A percentile compares a stretch with the other conserved stretches of the same genome.
phyloP scores from a whole-genome alignment of 768 basidiomycete genomes.

The Tulasnella sp. region DNA sequence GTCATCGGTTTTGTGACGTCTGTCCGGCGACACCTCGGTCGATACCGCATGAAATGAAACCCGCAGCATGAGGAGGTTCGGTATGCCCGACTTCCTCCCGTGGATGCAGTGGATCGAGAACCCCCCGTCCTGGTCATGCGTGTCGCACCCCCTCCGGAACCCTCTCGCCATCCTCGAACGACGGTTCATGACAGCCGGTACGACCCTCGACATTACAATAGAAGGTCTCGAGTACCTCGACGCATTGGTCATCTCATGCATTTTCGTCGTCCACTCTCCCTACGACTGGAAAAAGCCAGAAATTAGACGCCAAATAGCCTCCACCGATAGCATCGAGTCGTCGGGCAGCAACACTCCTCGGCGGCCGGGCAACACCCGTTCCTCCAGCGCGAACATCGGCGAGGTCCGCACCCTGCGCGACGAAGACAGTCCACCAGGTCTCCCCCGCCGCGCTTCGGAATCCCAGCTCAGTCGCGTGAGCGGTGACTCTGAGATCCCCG shows the following conservation, averaged over 20 bases:
- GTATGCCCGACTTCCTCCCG: constrained; percentile 12
- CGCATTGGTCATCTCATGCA: constrained; percentile 8
- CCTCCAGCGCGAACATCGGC: neutral
- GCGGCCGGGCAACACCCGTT: neutral
- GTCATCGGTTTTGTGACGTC: no score
- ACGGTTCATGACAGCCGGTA: constrained; percentile 14
- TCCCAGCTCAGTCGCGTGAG: neutral
- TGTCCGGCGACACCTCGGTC: no score
- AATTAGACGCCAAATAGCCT: neutral
- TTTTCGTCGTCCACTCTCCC: constrained; percentile 13
- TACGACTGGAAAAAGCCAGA: constrained; percentile 5
- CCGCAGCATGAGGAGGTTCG: constrained; percentile 9
- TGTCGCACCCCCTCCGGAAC: constrained; percentile 7
- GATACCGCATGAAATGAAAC: no score
- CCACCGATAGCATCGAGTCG: neutral
- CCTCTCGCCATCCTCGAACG: constrained; percentile 12
- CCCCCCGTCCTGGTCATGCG: constrained; percentile 8
- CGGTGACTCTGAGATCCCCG: constrained; percentile 11
- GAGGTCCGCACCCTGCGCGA: neutral
- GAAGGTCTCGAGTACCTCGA: constrained; percentile 14
- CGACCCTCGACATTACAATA: constrained; percentile 6
- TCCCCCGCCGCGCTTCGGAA: neutral
- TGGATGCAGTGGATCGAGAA: constrained; percentile 14
- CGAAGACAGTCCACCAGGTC: neutral
- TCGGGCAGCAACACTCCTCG: neutral